Evolutionary conservation across 495 filamentous ascomycete genomes (phyloP), one percentile per base, ranked within the genome.

Genomic region (Neurospora intermedia): DNA sequence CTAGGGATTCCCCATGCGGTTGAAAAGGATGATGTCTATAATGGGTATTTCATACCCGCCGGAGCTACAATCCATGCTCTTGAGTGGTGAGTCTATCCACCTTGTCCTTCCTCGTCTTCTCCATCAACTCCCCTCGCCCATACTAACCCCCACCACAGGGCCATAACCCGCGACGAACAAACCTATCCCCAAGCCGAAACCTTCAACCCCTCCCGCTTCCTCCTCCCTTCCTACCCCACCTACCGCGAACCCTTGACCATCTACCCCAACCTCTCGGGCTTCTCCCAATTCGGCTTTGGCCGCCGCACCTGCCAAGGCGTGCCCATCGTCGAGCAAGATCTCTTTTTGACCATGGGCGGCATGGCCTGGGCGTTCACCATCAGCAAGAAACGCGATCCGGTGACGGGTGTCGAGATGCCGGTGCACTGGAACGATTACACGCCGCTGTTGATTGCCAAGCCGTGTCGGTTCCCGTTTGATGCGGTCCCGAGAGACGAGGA

Each of bases 281-380:
- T 82, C 77, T 87, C 84, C 38, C 84, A 86, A 69, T 91, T 90
- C 76, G 89, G 89, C 3, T 90, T 87, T 78, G 89, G 89, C 1
- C 84, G 87, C 2, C 85, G 89, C 31, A 85, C 83, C 7, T 91
- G 89, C 79, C 87, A 88, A 70, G 89, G 89, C 6, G 76, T 86
- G 41, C 83, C 83, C 40, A 82, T 90, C 71, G 87, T 87, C 9
- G 84, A 87, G 66, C 85, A 86, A 74, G 86, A 88, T 70, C 75
- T 91, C 8, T 85, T 87, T 75, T 83, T 89, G 4, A 80, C 83
- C 54, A 87, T 90, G 81, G 87, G 87, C 69, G 85, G 87, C 8
- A 79, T 91, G 73, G 84, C 86, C 9, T 91, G 89, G 89, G 84
- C 85, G 0, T 87, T 87, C 73, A 74, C 88, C 76, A 82, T 91